Conservation (phyloP, 2,329 filamentous ascomycete species). For the Phialocephala subalpina region DNA sequence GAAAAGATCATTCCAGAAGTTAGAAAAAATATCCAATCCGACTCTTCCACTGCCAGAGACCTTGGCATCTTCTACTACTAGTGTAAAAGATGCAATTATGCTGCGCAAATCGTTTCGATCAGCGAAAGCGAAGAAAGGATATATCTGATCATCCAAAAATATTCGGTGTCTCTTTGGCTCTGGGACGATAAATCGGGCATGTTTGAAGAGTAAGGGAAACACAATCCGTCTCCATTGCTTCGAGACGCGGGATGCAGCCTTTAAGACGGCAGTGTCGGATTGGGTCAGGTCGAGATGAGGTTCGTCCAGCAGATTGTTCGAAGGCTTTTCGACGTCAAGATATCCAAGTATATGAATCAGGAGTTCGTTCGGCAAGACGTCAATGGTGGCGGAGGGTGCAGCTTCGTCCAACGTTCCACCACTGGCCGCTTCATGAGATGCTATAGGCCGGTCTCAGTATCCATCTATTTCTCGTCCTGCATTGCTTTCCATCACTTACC, state of each 20-base stretch:
- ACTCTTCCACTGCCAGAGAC: neutral
- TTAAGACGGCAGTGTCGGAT: constrained; percentile 54
- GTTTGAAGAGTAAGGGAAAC: constrained; percentile 64
- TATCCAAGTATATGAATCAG: constrained; percentile 63
- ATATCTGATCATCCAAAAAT: constrained; percentile 30
- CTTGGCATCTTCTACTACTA: constrained; percentile 47
- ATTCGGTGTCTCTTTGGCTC: constrained; percentile 36
- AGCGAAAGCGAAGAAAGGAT: constrained; percentile 48
- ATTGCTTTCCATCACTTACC: neutral
- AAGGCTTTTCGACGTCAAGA: constrained; percentile 58
- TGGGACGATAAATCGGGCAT: constrained; percentile 52
- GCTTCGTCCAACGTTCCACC: neutral
- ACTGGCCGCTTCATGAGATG: neutral
- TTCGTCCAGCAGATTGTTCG: constrained; percentile 56
- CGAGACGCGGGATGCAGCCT: constrained; percentile 62
- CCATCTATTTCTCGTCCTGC: neutral
- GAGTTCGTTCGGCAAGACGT: constrained; percentile 66
- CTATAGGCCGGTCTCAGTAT: neutral
- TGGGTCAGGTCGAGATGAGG: constrained; percentile 54
- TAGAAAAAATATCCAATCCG: constrained; percentile 24
- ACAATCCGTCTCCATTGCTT: constrained; percentile 59
- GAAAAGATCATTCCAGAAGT: constrained; percentile 65
- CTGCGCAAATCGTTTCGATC: constrained; percentile 41
- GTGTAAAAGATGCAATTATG: constrained; percentile 56
- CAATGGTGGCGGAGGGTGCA: constrained; percentile 20